A percentile compares a stretch with the other conserved stretches of the same genome.
Conservation (phyloP, 495 filamentous ascomycete species). For the Trichoderma virens region DNA sequence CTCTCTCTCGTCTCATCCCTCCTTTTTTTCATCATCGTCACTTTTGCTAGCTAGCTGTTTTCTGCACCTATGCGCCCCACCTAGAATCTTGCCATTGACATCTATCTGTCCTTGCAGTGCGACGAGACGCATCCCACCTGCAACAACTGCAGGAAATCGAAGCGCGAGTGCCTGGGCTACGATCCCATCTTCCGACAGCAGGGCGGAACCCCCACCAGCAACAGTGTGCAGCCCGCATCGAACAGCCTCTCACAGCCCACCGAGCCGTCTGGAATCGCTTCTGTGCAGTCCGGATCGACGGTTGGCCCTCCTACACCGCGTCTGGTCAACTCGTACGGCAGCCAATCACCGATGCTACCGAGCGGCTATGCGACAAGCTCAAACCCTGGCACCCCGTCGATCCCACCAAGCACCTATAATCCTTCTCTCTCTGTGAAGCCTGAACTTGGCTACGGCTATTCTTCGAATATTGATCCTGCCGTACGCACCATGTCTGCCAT, state of each 20-base stretch:
- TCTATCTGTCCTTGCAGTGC: conserved; percentile 53
- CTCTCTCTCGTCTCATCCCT: not conserved
- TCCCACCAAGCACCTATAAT: conserved; percentile 26
- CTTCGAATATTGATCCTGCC: conserved; percentile 60
- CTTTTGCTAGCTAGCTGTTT: conserved; percentile 9
- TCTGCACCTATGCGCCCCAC: not conserved
- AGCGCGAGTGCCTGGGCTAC: conserved; percentile 94
- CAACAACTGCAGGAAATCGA: conserved; percentile 96
- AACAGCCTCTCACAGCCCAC: conserved; percentile 8
- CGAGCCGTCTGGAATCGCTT: not conserved
- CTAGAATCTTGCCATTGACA: not conserved
- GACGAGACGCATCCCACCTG: conserved; percentile 93
- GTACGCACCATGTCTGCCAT: not conserved
- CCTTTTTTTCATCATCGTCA: not conserved
- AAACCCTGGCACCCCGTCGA: conserved; percentile 15
- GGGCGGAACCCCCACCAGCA: conserved; percentile 66
- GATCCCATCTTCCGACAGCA: conserved; percentile 95
- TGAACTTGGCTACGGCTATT: conserved; percentile 57
- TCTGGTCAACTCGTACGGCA: conserved; percentile 21
- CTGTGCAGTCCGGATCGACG: conserved; percentile 19
- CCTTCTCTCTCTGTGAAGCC: conserved; percentile 42
- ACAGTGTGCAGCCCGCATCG: conserved; percentile 24
- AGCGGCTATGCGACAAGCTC: conserved; percentile 20
- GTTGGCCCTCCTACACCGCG: conserved; percentile 27
- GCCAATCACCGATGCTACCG: conserved; percentile 26